Base-by-base conservation (phyloP, 176 grass and related monocot genomes). In the Pharus latifolius region DNA sequence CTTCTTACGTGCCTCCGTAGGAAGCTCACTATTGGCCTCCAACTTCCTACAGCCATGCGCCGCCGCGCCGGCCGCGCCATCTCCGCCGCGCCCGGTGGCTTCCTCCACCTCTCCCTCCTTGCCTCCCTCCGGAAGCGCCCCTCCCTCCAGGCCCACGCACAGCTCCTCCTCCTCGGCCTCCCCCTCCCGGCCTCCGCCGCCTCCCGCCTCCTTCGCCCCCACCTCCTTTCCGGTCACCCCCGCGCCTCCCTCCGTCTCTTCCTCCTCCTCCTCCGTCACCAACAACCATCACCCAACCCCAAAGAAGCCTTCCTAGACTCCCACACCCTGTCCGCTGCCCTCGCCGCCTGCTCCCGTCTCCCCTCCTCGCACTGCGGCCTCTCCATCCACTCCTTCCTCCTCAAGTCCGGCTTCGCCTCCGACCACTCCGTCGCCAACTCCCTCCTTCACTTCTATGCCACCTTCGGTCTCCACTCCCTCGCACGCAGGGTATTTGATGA, bases 91-190 rank as follows among this genome's bases (percentile, higher is more conserved):
- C 76, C 83, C 0, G 83, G 83, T 7, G 83, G 83, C 3, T 85
- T 85, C 56, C 70, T 85, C 31, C 83, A 80, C 70, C 83, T 80
- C 4, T 75, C 77, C 56, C 76, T 80, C n/a, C 83, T 85, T 22
- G 35, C 76, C 0, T 69, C 47, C 30, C 54, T 85, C 70, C 70
- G 76, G 52, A 69, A 23, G 37, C 23, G 56, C 2, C 78, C 84
- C 23, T 67, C 74, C 0, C 85, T 83, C 62, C 46, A 74, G 75
- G 74, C 69, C 47, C 79, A 82, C 48, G 85, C 85, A 37, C 85
- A 83, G 56, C 47, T 87, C 19, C 74, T 87, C 38, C 74, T 87
- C 47, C 62, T 73, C 10, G 85, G 74, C 29, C 85, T 87, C 74
- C 79, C 67, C 67, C 54, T 67, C 47, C 84, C 78, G 3, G 24